Conservation (phyloP, 768 basidiomycete species). For the Hygrocybe coccinea region DNA sequence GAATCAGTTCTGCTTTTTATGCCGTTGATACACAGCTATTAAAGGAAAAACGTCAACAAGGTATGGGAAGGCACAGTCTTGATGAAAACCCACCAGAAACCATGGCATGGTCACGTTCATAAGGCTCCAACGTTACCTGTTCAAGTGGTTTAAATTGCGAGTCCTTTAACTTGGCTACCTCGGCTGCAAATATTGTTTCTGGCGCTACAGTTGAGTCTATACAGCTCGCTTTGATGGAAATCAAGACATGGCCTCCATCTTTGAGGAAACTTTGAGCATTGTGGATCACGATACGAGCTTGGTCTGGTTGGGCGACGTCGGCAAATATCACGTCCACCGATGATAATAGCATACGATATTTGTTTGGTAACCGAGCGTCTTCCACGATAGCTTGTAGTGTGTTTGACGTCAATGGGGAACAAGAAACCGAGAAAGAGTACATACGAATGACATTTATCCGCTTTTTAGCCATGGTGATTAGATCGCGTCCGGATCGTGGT, state of each 20-base stretch:
- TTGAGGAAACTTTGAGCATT: slow-evolving; percentile 97
- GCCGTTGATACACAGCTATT: slow-evolving; percentile 27
- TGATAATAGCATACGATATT: slow-evolving; percentile 94
- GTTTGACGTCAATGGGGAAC: slow-evolving; percentile 1
- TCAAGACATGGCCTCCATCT: slow-evolving; percentile 85
- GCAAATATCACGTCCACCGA: slow-evolving; percentile 97
- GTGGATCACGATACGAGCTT: slow-evolving; percentile 90
- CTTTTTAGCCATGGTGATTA: slow-evolving; percentile 99
- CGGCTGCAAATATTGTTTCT: slow-evolving; percentile 81
- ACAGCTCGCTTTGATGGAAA: slow-evolving; percentile 99
- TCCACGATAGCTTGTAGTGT: slow-evolving; percentile 77
- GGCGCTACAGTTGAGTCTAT: slow-evolving; percentile 94
- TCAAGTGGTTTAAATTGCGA: slow-evolving; percentile 89
- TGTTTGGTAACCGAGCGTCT: slow-evolving; percentile 93
- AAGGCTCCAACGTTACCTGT: slow-evolving; percentile 92
- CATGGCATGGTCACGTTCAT: slow-evolving; percentile 89
- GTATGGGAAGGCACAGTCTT: background rate
- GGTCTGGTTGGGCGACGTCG: slow-evolving; percentile 97
- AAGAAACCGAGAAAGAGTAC: slow-evolving; percentile 25
- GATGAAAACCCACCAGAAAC: slow-evolving; percentile 56
- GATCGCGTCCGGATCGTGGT: slow-evolving; percentile 89
- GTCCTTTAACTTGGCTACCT: slow-evolving; percentile 75
- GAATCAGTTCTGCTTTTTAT: slow-evolving; percentile 18
- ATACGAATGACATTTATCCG: slow-evolving; percentile 96
- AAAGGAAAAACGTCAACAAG: background rate